phyloP scores from a whole-genome alignment of 2,329 filamentous ascomycete genomes.

The Colletotrichum sojae region DNA sequence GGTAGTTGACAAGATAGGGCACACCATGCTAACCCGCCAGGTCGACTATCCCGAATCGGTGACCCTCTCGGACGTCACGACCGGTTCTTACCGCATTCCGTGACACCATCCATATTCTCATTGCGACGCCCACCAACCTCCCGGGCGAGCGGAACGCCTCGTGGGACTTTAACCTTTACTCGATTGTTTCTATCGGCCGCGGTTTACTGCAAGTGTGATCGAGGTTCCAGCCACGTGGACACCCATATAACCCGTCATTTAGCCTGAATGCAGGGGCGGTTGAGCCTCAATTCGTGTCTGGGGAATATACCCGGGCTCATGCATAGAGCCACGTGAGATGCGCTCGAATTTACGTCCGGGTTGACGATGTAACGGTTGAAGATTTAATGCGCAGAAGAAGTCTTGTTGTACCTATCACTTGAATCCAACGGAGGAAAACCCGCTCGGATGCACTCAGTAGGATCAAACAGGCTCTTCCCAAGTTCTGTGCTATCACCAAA shows the following conservation, averaged over 20 bases:
- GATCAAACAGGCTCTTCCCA: no score
- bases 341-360: no score
- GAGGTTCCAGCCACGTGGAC: constrained; percentile 15
- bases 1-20: no score
- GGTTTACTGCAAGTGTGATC: no score
- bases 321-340: no score
- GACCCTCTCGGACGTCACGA: neutral
- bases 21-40: no score
- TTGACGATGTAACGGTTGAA: no score
- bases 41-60: neutral
- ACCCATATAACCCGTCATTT: constrained; percentile 9
- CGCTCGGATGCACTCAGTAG: no score
- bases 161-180: neutral
- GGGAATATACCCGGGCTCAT: neutral
- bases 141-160: constrained; percentile 25
- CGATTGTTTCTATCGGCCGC: neutral
- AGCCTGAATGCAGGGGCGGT: constrained; percentile 20
- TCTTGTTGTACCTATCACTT: no score
- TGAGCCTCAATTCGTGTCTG: neutral
- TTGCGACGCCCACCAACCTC: constrained; percentile 20
- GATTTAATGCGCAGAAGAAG: no score
- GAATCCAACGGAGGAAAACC: no score
- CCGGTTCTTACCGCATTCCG: constrained; percentile 14
- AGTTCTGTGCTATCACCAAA: no score
- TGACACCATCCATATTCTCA: neutral